Evolutionary conservation across 2,329 filamentous ascomycete species (phyloP).

Genomic region (Tolypocladium guangdongense): DNA sequence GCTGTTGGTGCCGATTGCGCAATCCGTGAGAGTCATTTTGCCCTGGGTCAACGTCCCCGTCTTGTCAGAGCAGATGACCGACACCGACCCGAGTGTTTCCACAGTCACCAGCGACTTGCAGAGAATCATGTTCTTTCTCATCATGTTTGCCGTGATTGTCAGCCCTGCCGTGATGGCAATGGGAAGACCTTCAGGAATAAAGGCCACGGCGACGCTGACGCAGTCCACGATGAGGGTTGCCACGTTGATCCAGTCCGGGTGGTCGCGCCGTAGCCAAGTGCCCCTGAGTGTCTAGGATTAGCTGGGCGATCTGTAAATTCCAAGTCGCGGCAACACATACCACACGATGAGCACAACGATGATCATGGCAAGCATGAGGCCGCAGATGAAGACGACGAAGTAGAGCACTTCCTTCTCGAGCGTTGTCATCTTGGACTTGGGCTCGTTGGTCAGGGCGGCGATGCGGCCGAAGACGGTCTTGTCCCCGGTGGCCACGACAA

Average conservation of each 20-base stretch:
- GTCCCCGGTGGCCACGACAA: constrained; percentile 64
- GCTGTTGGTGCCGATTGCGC: constrained; percentile 41
- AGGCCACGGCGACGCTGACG: constrained; percentile 62
- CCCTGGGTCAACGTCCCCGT: constrained; percentile 63
- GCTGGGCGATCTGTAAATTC: not conserved
- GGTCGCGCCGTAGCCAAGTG: constrained; percentile 53
- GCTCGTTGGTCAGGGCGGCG: constrained; percentile 59
- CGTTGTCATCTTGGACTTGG: constrained; percentile 55
- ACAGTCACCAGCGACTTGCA: constrained; percentile 74
- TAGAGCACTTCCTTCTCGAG: constrained; percentile 62
- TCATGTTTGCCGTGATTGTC: constrained; percentile 66
- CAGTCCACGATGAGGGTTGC: constrained; percentile 62
- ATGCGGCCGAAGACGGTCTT: constrained; percentile 67
- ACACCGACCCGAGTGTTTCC: constrained; percentile 63
- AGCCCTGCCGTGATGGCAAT: constrained; percentile 60
- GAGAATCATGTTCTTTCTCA: constrained; percentile 65
- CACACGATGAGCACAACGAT: constrained; percentile 55
- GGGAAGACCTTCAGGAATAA: constrained; percentile 64
- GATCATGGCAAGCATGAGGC: constrained; percentile 56
- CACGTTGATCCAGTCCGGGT: constrained; percentile 64
- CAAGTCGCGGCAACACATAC: constrained; percentile 25
- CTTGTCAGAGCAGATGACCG: constrained; percentile 67
- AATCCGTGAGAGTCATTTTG: constrained; percentile 63
- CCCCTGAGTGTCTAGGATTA: constrained; percentile 34
- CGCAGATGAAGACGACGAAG: constrained; percentile 61